Conservation (phyloP, 2,329 filamentous ascomycete genomes). For the Claviceps capensis region DNA sequence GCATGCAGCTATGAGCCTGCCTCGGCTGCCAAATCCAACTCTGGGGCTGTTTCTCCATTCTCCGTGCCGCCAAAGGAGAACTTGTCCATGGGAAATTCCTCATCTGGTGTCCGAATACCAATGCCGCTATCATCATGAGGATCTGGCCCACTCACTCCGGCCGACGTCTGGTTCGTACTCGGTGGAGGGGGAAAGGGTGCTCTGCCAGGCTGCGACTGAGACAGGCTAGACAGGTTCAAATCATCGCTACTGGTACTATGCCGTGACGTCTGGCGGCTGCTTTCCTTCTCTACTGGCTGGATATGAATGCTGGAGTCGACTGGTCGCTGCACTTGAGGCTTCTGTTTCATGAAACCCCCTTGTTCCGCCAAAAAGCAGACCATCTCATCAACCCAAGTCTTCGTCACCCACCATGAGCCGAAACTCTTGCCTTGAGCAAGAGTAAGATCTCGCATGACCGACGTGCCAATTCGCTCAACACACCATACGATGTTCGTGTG, state of each 20-base stretch:
- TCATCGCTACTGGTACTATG: constrained; percentile 34
- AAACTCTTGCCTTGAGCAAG: constrained; percentile 68
- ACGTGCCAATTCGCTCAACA: constrained; percentile 61
- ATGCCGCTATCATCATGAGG: constrained; percentile 62
- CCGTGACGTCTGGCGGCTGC: constrained; percentile 21
- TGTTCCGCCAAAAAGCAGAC: constrained; percentile 78
- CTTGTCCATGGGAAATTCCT: constrained; percentile 49
- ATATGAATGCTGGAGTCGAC: constrained; percentile 17
- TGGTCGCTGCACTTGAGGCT: constrained; percentile 20
- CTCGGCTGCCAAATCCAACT: constrained; percentile 15
- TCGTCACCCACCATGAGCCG: constrained; percentile 89
- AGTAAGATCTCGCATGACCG: constrained; percentile 69
- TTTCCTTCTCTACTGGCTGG: constrained; percentile 22
- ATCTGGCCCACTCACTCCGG: constrained; percentile 26
- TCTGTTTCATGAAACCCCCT: constrained; percentile 68
- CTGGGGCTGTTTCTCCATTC: constrained; percentile 20
- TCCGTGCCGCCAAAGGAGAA: constrained; percentile 32
- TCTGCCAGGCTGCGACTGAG: constrained; percentile 33
- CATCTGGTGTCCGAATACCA: constrained; percentile 53
- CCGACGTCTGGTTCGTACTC: constrained; percentile 28
- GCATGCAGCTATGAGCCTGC: constrained; percentile 4
- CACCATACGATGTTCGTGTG: constrained; percentile 63
- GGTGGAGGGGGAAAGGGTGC: constrained; percentile 35
- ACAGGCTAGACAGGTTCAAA: constrained; percentile 27
- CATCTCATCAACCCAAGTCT: constrained; percentile 94